Base-by-base conservation (phyloP, 225 moss, liverwort and hornwort species). In the Ulota crispa region DNA sequence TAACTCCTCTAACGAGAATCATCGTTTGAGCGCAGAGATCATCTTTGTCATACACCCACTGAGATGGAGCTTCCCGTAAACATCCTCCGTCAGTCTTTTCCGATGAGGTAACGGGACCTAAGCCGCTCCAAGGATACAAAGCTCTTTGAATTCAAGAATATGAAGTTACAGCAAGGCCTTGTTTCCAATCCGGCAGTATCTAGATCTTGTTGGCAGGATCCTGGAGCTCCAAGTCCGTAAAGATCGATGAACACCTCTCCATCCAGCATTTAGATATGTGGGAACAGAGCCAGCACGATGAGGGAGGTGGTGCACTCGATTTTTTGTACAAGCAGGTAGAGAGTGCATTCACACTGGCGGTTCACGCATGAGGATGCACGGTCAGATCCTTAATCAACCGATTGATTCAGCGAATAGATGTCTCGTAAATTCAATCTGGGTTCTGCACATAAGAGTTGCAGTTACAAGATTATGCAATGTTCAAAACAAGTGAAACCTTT, bases 381-480 rank as follows among this genome's bases (percentile, higher is more conserved):
- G 41, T 42, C 47, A 16, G 36, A 65, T 64, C 32, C 43, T 73
- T 68, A 84, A 76, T 80, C 74, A 76, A 81, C 73, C 26, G 78
- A 81, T 41, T 67, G 77, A 72, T 78, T 60, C 47, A 89, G 81
- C 64, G 88, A 86, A 72, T 89, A 84, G 68, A 89, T 84, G 37
- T 86, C 84, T 70, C 89, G 86, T 86, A 86, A 75, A 61, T 89
- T 64, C 76, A 84, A 79, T 78, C 75, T 86, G 68, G 79, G 86
- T 73, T 86, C 89, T 89, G 86, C 82, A 86, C 56, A 57, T 23
- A 37, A 77, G 57, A 59, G 31, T 64, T 78, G 45, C 15, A 59
- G 37, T 56, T 5, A 78, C 8, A 41, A 67, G 73, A 83, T 32
- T 60, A 36, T 12, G 42, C 73, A 67, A 20, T 28, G 18, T 42